A percentile compares a stretch with the other conserved stretches of the same genome.
Conservation (phyloP, 1,139 yeast genomes). For the Candida dubliniensis region DNA sequence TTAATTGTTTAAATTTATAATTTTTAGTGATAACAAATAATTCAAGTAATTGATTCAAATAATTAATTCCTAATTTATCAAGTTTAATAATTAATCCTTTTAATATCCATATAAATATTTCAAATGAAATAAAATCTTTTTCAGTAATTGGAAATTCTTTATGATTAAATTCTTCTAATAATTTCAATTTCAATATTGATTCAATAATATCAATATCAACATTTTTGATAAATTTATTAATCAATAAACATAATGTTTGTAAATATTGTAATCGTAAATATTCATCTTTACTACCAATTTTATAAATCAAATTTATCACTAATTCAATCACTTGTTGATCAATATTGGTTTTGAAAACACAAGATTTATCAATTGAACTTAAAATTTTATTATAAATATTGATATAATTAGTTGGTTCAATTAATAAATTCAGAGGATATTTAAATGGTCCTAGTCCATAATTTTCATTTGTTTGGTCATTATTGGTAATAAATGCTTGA, state of each 20-base stretch:
- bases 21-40: slow-evolving; percentile 43
- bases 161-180: background rate
- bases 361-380: slow-evolving; percentile 48
- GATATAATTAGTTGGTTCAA: slow-evolving; percentile 39
- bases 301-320: slow-evolving; percentile 20
- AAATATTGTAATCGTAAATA: slow-evolving; percentile 56
- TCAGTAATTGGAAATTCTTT: background rate
- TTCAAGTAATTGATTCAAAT: slow-evolving; percentile 37
- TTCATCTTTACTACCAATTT: slow-evolving; percentile 14
- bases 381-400: slow-evolving; percentile 51
- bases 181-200: background rate
- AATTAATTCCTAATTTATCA: slow-evolving; percentile 47
- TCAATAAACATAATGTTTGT: slow-evolving; percentile 54
- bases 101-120: slow-evolving; percentile 63
- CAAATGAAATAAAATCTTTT: slow-evolving; percentile 32
- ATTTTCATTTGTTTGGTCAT: slow-evolving; percentile 1
- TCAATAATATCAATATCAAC: background rate
- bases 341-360: slow-evolving; percentile 7
- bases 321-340: slow-evolving; percentile 16
- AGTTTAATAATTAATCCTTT: slow-evolving; percentile 68
- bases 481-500: slow-evolving; percentile 21
- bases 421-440: slow-evolving; percentile 24
- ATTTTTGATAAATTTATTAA: slow-evolving; percentile 44
- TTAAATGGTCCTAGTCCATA: slow-evolving; percentile 7
- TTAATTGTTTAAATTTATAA: slow-evolving; percentile 16